Conservation (phyloP, 2,329 filamentous ascomycete genomes). For the Fusarium austroafricanum region DNA sequence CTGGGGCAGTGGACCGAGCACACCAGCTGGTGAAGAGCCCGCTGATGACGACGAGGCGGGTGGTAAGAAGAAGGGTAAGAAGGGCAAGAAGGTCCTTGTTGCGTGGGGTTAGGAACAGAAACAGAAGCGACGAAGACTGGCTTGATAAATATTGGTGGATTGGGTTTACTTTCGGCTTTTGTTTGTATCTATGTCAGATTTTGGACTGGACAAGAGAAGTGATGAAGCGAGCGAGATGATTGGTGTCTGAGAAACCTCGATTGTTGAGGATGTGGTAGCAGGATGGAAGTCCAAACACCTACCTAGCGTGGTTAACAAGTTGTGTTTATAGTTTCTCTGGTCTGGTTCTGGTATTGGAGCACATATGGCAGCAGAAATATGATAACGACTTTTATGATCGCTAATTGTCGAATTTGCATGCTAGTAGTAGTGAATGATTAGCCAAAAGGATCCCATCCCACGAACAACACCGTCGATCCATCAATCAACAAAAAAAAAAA, state of each 20-base stretch:
- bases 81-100: conserved; percentile 71
- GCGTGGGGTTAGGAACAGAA: conserved; percentile 64
- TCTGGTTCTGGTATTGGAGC: background rate
- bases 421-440: background rate
- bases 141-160: background rate
- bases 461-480: no score
- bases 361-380: background rate
- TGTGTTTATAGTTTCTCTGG: background rate
- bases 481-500: no score
- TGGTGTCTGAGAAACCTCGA: background rate
- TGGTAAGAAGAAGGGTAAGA: conserved; percentile 67
- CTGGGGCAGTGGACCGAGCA: conserved; percentile 55
- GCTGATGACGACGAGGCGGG: conserved; percentile 46
- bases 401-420: background rate
- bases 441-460: no score
- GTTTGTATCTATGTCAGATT: background rate
- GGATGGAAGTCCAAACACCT: background rate
- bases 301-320: background rate
- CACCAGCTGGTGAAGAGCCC: conserved; percentile 47
- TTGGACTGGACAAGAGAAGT: background rate
- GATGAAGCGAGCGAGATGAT: conserved; percentile 6
- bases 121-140: background rate
- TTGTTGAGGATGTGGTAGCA: background rate
- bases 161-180: background rate
- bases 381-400: background rate